Evolutionary conservation across 768 basidiomycete species (phyloP).

Genomic region (Butyriboletus loyo): DNA sequence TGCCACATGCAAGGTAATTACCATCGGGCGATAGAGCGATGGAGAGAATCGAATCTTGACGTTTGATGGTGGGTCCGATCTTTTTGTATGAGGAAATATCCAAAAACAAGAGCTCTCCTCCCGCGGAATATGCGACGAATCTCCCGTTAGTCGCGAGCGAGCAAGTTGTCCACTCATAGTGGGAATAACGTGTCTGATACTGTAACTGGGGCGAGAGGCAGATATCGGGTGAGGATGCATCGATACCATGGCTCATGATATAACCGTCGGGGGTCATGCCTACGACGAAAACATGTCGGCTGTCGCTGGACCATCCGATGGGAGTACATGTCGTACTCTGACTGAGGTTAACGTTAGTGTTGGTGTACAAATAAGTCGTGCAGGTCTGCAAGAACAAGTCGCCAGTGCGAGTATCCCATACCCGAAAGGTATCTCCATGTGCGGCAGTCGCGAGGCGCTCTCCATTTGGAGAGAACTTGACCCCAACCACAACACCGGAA

Average conservation of each 20-base stretch:
- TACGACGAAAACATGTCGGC: neutral
- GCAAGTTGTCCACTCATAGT: too few relatives aligned
- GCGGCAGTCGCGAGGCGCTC: neutral
- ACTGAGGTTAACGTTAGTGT: too few relatives aligned
- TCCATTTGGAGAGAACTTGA: constrained; percentile 7
- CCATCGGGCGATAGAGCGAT: neutral
- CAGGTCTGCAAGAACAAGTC: neutral
- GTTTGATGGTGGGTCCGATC: neutral
- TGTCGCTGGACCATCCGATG: neutral
- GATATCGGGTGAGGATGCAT: neutral
- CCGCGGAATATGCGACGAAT: neutral
- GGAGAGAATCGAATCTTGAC: neutral
- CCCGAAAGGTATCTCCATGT: neutral
- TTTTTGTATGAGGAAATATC: neutral
- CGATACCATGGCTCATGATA: too few relatives aligned
- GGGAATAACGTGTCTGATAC: too few relatives aligned
- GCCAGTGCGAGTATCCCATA: constrained; percentile 4
- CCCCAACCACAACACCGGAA: neutral
- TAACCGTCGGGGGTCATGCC: fast-evolving
- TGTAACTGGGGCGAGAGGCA: too few relatives aligned
- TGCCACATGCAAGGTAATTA: neutral
- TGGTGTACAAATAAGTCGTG: too few relatives aligned
- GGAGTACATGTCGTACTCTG: neutral
- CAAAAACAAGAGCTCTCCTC: neutral
- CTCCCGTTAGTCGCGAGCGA: neutral